Conservation (phyloP, 2,329 filamentous ascomycete species). For the Paramyrothecium sp. region DNA sequence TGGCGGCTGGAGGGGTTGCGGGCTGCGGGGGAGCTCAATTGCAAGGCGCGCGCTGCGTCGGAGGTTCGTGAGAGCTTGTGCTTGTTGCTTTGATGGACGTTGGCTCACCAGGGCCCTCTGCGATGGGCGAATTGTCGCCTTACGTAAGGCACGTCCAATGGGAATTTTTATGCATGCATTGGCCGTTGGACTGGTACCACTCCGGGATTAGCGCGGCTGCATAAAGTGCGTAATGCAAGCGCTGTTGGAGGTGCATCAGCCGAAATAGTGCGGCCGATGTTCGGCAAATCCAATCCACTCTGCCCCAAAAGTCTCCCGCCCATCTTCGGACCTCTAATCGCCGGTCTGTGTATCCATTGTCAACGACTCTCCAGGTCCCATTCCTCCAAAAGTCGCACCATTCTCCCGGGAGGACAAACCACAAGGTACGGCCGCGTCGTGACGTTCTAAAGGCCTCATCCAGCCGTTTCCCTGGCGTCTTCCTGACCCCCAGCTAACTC, state of each 20-base stretch:
- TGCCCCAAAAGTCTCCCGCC: neutral
- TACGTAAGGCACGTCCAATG: neutral
- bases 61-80: conserved; percentile 11
- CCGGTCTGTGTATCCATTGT: neutral
- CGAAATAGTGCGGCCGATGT: neutral
- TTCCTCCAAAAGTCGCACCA: conserved; percentile 2
- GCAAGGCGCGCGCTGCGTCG: conserved; percentile 11
- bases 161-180: no score
- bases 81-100: neutral
- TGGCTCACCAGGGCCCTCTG: neutral
- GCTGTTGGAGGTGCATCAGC: no score
- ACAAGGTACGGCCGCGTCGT: neutral
- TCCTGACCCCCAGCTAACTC: no score
- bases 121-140: neutral
- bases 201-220: no score
- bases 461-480: neutral
- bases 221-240: no score
- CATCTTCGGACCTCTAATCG: neutral
- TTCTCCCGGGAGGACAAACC: neutral
- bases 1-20: neutral
- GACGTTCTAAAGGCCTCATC: no score
- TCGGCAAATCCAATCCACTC: neutral
- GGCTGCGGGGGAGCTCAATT: conserved; percentile 1
- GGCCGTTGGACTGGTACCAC: no score
- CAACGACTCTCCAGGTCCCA: neutral